Evolutionary conservation across 1,284 basidiomycete species (phyloP), one percentile per base, ranked within the genome.

Genomic region (Schizopora paradoxa): DNA sequence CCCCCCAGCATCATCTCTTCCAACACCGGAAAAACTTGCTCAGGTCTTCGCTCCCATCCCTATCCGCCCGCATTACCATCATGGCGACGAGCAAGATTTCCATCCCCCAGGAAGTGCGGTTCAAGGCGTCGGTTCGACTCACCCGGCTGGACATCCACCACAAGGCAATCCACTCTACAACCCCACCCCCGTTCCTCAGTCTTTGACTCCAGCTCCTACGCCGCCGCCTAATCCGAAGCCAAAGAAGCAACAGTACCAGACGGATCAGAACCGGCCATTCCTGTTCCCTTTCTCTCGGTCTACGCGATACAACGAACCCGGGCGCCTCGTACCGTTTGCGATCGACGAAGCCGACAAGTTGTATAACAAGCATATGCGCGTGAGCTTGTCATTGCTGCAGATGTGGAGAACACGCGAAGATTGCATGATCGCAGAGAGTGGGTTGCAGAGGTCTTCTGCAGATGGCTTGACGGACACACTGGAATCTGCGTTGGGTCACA

Each of bases 171-270:
- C 68, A 19, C 68, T 62, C 49, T 64, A 66, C 1, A 66, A 65
- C 18, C 79, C 74, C 56, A 72, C 79, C 25, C 63, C 66, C 16
- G 69, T 72, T 27, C 76, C 74, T 14, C 85, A 89, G 58, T 77
- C 87, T 4, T 77, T 79, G 10, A 94, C 90, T 2, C 93, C 91
- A 1, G 91, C 90, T 19, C 93, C 94, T 2, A 82, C 91, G 0
- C 94, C 94, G 0, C 86, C 91, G 1, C 86, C 87, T 0, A 83
- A 85, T 18, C 84, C 82, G 13, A 96, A 95, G 60, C 91, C 90
- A 6, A 98, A 98, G 72, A 98, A 98, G 64, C 92, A 95, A 61
- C 94, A 97, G 61, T 99, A 93, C 65, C 96, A 99, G 64, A 99
- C 96, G 0, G 96, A 99, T 62, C 96, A 96, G 61, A 83, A 71